Conservation (phyloP, 495 filamentous ascomycete species). For the Gamarada debralockiae region DNA sequence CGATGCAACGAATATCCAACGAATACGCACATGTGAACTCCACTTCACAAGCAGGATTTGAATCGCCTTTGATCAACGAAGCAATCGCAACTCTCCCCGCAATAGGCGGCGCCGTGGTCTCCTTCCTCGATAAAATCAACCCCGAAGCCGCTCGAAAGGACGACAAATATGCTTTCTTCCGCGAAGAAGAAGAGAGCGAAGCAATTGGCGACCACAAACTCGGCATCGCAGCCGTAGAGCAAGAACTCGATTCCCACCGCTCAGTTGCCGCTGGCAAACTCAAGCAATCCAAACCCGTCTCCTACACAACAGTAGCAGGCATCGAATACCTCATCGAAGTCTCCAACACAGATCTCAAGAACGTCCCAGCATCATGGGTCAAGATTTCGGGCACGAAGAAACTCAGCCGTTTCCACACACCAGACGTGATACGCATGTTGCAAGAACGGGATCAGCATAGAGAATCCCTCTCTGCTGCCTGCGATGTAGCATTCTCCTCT, state of each 20-base stretch:
- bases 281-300: slow-evolving; percentile 60
- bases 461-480: slow-evolving; percentile 87
- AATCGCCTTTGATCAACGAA: slow-evolving; percentile 63
- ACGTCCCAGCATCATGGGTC: slow-evolving; percentile 87
- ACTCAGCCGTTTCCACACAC: slow-evolving; percentile 89
- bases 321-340: slow-evolving; percentile 96
- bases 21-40: slow-evolving; percentile 66
- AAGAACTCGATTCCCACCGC: slow-evolving; percentile 77
- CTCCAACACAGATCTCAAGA: slow-evolving; percentile 70
- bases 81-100: slow-evolving; percentile 74
- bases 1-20: slow-evolving; percentile 72
- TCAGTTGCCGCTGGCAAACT: slow-evolving; percentile 64
- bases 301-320: slow-evolving; percentile 76
- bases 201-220: slow-evolving; percentile 82
- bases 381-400: slow-evolving; percentile 96
- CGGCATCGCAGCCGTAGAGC: slow-evolving; percentile 87
- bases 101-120: slow-evolving; percentile 65
- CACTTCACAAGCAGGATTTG: slow-evolving; percentile 67
- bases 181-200: slow-evolving; percentile 79
- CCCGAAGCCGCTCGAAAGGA: slow-evolving; percentile 76
- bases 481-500: slow-evolving; percentile 73
- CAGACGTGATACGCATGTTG: slow-evolving; percentile 75
- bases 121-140: slow-evolving; percentile 82
- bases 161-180: slow-evolving; percentile 93
- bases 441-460: slow-evolving; percentile 93